Conservation (phyloP, 2,329 filamentous ascomycete genomes). For the Fusarium scirpi region DNA sequence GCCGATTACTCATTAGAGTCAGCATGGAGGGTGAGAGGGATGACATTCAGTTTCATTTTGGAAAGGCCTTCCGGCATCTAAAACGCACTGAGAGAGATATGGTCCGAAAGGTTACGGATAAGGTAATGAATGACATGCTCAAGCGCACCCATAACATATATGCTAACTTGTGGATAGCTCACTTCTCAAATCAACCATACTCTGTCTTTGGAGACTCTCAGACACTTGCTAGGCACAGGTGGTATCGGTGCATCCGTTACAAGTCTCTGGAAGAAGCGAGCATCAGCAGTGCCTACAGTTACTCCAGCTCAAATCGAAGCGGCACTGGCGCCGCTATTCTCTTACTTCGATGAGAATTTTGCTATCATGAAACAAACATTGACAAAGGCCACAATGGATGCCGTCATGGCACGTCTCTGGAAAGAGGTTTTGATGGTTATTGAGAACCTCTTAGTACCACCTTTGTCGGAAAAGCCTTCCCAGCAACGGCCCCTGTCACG, state of each 20-base stretch:
- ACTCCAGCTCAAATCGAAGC: slow-evolving; percentile 81
- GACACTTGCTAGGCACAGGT: slow-evolving; percentile 76
- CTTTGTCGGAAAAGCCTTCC: slow-evolving; percentile 93
- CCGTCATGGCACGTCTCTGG: slow-evolving; percentile 98
- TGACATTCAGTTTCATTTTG: slow-evolving; percentile 98
- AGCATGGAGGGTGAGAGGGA: slow-evolving; percentile 99
- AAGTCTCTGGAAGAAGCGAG: slow-evolving; percentile 73
- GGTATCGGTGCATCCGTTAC: slow-evolving; percentile 79
- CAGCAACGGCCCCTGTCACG: slow-evolving; percentile 84
- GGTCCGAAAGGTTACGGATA: slow-evolving; percentile 97
- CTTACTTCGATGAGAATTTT: slow-evolving; percentile 98
- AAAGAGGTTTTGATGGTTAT: slow-evolving; percentile 96
- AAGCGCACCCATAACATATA: background rate
- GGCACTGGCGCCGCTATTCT: slow-evolving; percentile 85
- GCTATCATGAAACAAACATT: slow-evolving; percentile 98
- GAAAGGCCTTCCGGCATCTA: slow-evolving; percentile 93
- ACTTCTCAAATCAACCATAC: slow-evolving; percentile 93
- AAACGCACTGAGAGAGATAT: slow-evolving; percentile 98
- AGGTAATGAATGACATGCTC: slow-evolving; percentile 67
- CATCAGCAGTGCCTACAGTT: slow-evolving; percentile 66
- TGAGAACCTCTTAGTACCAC: slow-evolving; percentile 89
- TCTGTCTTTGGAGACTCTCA: slow-evolving; percentile 84
- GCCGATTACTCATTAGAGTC: slow-evolving; percentile 86
- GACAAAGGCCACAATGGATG: slow-evolving; percentile 95
- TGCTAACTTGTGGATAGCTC: slow-evolving; percentile 65